Conservation (phyloP, 441 rosid genomes). For the Rhodomyrtus psidioides region DNA sequence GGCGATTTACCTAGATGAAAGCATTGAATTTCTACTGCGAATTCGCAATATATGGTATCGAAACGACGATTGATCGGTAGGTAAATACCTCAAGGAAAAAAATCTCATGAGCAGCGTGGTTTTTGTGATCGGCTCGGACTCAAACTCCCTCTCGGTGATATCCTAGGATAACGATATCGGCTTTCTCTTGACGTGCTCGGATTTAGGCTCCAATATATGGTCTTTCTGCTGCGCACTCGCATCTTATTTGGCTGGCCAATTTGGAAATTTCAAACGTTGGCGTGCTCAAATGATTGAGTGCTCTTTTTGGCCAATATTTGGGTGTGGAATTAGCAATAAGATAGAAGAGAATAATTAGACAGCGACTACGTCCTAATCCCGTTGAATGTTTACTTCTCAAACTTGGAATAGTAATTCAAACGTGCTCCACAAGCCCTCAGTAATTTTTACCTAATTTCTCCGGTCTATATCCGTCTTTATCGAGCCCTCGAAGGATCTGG, state of each 20-base stretch:
- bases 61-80: not conserved
- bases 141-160: no score
- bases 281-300: not conserved
- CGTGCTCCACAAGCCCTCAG: not conserved
- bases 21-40: no score
- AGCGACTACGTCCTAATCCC: not conserved
- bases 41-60: not conserved
- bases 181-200: accelerated
- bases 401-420: not conserved
- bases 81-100: not conserved
- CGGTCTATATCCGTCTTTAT: no score
- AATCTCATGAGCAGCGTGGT: not conserved
- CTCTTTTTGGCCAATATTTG: not conserved
- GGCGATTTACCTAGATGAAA: not conserved
- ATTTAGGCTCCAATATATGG: accelerated
- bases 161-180: accelerated
- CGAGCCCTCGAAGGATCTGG: no score
- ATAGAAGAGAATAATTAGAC: not conserved
- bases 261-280: not conserved
- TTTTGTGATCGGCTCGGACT: not conserved
- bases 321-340: not conserved
- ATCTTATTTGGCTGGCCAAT: not conserved
- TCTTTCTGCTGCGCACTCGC: not conserved
- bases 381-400: not conserved
- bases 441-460: not conserved